These are phyloP conservation scores for Cyclotella atomus DNA, from an alignment of 108 stramenopile species.

Conservation along the genomic window DNA sequence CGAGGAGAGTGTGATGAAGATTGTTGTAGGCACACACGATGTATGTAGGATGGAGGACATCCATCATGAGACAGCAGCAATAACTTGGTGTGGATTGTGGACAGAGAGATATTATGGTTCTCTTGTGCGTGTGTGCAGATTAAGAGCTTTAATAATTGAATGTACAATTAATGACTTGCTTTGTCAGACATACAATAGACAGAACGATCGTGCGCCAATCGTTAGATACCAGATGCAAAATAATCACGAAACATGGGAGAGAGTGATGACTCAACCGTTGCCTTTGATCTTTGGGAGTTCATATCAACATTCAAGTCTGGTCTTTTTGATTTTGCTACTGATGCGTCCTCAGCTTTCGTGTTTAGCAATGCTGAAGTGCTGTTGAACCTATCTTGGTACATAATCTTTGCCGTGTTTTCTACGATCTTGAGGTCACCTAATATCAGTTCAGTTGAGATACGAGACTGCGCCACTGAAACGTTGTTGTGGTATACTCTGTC, in stretches of 20 bases:
- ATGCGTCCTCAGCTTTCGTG: background rate
- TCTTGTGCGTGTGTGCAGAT: too few species aligned
- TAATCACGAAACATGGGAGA: background rate
- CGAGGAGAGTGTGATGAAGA: too few species aligned
- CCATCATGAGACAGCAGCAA: too few species aligned
- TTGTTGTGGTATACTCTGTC: constrained; percentile 12
- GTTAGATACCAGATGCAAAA: background rate
- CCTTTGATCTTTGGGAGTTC: background rate
- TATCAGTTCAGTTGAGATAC: constrained; percentile 12
- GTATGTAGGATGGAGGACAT: too few species aligned
- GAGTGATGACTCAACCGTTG: background rate
- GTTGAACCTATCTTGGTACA: constrained; percentile 32
- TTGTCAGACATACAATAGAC: too few species aligned
- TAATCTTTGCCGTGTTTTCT: constrained; percentile 13
- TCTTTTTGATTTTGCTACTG: background rate
- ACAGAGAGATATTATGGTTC: too few species aligned
- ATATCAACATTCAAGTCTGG: background rate
- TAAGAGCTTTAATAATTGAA: too few species aligned
- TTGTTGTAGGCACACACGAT: too few species aligned
- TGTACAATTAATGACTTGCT: too few species aligned
- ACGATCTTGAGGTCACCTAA: constrained; percentile 20
- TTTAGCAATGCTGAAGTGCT: background rate
- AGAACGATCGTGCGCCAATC: too few species aligned
- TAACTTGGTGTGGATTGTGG: too few species aligned
- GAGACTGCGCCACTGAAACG: background rate